A percentile compares a stretch with the other conserved stretches of the same genome.
phyloP scores from a whole-genome alignment of 2,329 filamentous ascomycete species.

The Ophiostoma piceae region DNA sequence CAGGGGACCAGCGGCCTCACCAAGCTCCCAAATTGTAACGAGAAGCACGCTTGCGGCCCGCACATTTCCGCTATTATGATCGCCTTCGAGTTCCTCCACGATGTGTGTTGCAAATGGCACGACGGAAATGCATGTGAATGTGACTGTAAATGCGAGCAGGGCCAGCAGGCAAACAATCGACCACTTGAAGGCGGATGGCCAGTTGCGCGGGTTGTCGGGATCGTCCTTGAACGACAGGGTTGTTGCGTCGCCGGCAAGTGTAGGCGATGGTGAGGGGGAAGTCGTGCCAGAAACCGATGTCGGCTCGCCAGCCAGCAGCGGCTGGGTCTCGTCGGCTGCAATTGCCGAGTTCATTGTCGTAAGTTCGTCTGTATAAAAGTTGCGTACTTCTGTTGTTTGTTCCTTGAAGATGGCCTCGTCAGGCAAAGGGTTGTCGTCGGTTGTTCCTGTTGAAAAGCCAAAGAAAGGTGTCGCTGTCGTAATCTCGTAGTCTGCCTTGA shows the following conservation, averaged over 20 bases:
- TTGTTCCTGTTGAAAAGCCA: background rate
- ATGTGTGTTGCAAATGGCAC: slow-evolving; percentile 51
- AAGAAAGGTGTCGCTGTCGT: background rate
- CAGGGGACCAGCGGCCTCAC: slow-evolving; percentile 57
- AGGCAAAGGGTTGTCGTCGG: background rate
- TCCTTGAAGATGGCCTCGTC: background rate
- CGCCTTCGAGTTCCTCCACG: slow-evolving; percentile 42
- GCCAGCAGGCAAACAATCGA: slow-evolving; percentile 48
- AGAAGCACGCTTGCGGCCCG: slow-evolving; percentile 51
- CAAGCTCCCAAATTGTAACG: slow-evolving; percentile 54
- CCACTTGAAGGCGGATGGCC: slow-evolving; percentile 50
- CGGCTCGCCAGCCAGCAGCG: slow-evolving; percentile 20
- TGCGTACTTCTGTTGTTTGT: background rate
- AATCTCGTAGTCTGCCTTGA: background rate
- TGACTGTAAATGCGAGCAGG: slow-evolving; percentile 54
- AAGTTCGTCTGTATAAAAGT: background rate
- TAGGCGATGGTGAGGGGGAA: slow-evolving; percentile 6
- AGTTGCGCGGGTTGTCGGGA: slow-evolving; percentile 49
- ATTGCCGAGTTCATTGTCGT: slow-evolving; percentile 1
- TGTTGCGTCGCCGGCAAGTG: background rate
- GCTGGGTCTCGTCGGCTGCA: slow-evolving; percentile 23
- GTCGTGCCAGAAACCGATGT: background rate
- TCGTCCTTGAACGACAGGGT: slow-evolving; percentile 33
- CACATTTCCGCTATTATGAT: slow-evolving; percentile 32
- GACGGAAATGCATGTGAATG: slow-evolving; percentile 53